phyloP scores from a whole-genome alignment of 169 alveolate genomes.

The Cryptosporidium meleagridis region DNA sequence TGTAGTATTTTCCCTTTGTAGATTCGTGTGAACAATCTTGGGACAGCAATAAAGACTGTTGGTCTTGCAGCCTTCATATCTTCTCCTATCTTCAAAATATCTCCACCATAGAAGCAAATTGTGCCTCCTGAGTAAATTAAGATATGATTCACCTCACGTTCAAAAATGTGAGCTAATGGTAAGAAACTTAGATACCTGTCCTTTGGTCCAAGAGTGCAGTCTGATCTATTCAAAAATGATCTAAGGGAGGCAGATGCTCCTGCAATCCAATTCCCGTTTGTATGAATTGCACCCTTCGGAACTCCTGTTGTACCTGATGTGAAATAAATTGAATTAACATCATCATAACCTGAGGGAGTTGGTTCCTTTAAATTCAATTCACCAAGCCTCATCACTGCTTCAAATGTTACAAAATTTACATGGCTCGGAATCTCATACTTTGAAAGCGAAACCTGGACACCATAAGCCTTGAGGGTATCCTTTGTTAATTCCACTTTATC shows the following conservation, averaged over 20 bases:
- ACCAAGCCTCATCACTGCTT: conserved; percentile 76
- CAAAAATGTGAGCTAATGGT: conserved; percentile 96
- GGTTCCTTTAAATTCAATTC: conserved; percentile 74
- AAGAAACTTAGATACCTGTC: conserved; percentile 92
- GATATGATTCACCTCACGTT: conserved; percentile 87
- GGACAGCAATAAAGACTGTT: conserved; percentile 94
- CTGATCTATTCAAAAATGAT: conserved; percentile 81
- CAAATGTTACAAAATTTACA: conserved; percentile 44
- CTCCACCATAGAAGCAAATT: conserved; percentile 92
- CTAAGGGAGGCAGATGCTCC: conserved; percentile 78
- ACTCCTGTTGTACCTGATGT: conserved; percentile 98
- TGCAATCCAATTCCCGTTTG: conserved; percentile 88
- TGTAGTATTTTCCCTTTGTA: conserved; percentile 84
- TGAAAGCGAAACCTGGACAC: conserved; percentile 38
- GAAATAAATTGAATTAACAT: conserved; percentile 91
- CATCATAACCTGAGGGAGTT: conserved; percentile 82
- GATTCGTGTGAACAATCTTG: conserved; percentile 92
- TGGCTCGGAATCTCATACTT: conserved; percentile 52
- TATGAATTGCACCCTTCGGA: conserved; percentile 97
- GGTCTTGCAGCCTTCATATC: conserved; percentile 93
- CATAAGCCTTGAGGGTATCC: conserved; percentile 61
- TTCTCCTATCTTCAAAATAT: conserved; percentile 87
- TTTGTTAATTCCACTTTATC: conserved; percentile 67
- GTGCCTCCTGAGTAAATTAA: conserved; percentile 80
- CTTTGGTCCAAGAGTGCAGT: conserved; percentile 58